These are phyloP conservation scores for Blastocystis sp. DNA, from an alignment of 352 stramenopile genomes.

Conservation along the genomic window DNA sequence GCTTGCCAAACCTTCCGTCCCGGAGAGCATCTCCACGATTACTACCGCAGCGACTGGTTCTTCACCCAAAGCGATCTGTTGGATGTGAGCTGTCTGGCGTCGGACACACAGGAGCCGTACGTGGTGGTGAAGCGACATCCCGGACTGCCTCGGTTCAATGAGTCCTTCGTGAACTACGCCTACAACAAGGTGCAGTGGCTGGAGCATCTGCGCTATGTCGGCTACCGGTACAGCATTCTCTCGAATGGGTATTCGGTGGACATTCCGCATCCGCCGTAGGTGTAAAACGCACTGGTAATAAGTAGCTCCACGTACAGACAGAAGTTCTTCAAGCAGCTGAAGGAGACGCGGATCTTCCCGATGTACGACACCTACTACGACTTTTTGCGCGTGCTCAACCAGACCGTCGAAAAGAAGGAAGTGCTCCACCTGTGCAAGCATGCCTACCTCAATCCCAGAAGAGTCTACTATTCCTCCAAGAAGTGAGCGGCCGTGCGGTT, in stretches of 20 bases:
- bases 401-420: constrained; percentile 30
- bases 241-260: constrained; percentile 46
- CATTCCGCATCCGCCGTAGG: constrained; percentile 61
- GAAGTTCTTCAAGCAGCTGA: constrained; percentile 39
- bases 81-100: constrained; percentile 7
- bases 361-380: constrained; percentile 42
- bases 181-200: constrained; percentile 68
- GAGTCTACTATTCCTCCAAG: constrained; percentile 10
- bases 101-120: constrained; percentile 62
- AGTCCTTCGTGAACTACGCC: constrained; percentile 58
- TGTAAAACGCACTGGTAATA: not conserved
- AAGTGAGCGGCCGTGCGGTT: not conserved
- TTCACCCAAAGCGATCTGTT: not conserved
- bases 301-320: constrained; percentile 38
- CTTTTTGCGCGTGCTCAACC: constrained; percentile 33
- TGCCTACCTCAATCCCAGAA: constrained; percentile 11
- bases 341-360: constrained; percentile 37
- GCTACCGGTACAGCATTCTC: constrained; percentile 51
- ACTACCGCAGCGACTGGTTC: constrained; percentile 59
- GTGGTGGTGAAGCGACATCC: constrained; percentile 36
- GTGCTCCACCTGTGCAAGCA: constrained; percentile 20
- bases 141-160: constrained; percentile 44
- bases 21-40: constrained; percentile 54
- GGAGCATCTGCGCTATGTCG: constrained; percentile 46
- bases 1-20: constrained; percentile 58